These are phyloP conservation scores for Astrothelium macrocarpum DNA, from an alignment of 495 filamentous ascomycete genomes.

Conservation along the genomic window DNA sequence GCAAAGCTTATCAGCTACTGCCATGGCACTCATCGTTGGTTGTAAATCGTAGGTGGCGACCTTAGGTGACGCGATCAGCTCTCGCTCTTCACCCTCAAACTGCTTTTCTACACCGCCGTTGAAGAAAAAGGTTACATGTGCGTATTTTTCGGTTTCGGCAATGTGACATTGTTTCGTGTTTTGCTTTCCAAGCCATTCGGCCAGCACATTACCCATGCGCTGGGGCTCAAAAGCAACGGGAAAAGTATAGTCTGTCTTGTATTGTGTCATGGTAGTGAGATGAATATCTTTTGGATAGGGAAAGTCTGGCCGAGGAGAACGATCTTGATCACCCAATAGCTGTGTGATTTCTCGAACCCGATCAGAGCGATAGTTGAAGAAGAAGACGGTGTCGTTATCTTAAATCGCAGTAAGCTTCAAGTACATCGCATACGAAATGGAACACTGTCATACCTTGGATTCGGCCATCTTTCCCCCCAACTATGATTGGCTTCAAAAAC, in stretches of 20 bases:
- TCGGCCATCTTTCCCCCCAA: conserved; percentile 72
- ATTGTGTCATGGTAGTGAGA: conserved; percentile 96
- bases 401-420: conserved; percentile 11
- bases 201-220: conserved; percentile 90
- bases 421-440: not conserved
- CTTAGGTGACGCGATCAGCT: conserved; percentile 60
- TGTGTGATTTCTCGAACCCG: conserved; percentile 95
- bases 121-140: conserved; percentile 99
- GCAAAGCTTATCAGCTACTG: conserved; percentile 74
- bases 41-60: conserved; percentile 95
- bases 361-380: conserved; percentile 99
- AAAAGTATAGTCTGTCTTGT: conserved; percentile 93
- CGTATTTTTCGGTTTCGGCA: conserved; percentile 98
- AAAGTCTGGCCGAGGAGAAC: conserved; percentile 81
- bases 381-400: conserved; percentile 93
- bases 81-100: conserved; percentile 79
- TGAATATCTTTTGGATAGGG: conserved; percentile 86
- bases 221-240: conserved; percentile 89
- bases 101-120: conserved; percentile 97
- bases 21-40: conserved; percentile 90
- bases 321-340: conserved; percentile 82
- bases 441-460: conserved; percentile 55
- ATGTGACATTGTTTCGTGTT: conserved; percentile 85
- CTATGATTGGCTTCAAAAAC: conserved; percentile 96
- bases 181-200: conserved; percentile 88